Base-by-base conservation (phyloP, 257 asterid genomes). In the Anisodus tanguticus region DNA sequence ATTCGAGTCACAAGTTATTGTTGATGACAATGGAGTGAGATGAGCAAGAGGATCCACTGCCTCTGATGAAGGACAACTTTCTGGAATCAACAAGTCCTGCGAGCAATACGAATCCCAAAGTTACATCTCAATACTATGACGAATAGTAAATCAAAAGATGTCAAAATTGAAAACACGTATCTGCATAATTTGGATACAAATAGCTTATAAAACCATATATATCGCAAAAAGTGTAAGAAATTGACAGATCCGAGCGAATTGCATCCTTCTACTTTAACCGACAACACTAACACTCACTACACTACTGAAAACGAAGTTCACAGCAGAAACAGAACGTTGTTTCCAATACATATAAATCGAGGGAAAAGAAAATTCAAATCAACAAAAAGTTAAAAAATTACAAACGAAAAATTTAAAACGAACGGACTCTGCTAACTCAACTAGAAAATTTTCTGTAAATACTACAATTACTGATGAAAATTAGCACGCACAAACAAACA, bases 51-150 rank as follows among this genome's bases (percentile, higher is more conserved):
- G 7, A 76, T 76, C 63, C 63, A 51, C 64, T 26, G 8, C 62
- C 26, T 51, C 81, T 51, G 81, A 22, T 51, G 63, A 76, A 49
- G 63, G 8, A 51, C 45, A 74, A 74, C 45, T 51, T 3, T 76
- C 81, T 13, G 45, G 81, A 76, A 51, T 76, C 47, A 76, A 26
- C 22, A 49, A 53, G 63, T 76, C 26, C 81, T 76, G 81, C 19
- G 8, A 76, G 26, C 13, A 76, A 76, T 26, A 51, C 12, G 47
- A 13, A 76, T 26, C 64, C 64, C 26, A 76, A 26, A 12, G 63
- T 51, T 22, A 74, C 63, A 76, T 26, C 63, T 26, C 22, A 22
- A 31, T 51, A 76, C 47, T 12, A 51, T 11, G 35, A 51, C 8
- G 26, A 6, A 8, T 76, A 26, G 63, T 6, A 58, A 76, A 26